A percentile compares a stretch with the other conserved stretches of the same genome.
These are phyloP conservation scores for Cladosporium sp. DNA, from an alignment of 2,329 filamentous ascomycete genomes.

Conservation along the genomic window DNA sequence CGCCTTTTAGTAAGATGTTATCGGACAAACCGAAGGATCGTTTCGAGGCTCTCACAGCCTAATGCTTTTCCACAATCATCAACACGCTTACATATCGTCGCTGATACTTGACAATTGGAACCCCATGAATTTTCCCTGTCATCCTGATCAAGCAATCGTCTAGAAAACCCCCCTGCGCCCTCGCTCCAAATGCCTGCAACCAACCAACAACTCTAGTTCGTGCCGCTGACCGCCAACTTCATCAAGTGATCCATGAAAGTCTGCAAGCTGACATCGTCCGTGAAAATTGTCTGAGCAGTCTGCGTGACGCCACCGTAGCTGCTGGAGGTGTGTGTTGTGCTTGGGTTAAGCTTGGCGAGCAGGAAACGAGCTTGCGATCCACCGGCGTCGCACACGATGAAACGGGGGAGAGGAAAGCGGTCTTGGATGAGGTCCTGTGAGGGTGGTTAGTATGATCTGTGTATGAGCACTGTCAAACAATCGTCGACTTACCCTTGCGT, in stretches of 20 bases:
- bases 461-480: not conserved
- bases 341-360: constrained; percentile 94
- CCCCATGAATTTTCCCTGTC: not conserved
- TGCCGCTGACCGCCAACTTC: constrained; percentile 64
- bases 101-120: constrained; percentile 2
- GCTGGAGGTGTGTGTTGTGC: constrained; percentile 91
- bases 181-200: constrained; percentile 10
- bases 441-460: constrained; percentile 16
- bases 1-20: not conserved
- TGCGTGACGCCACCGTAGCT: constrained; percentile 88
- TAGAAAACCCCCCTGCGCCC: constrained; percentile 10
- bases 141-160: constrained; percentile 10
- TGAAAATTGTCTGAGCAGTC: constrained; percentile 97
- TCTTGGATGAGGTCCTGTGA: constrained; percentile 91
- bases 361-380: constrained; percentile 97
- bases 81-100: not conserved
- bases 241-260: constrained; percentile 99
- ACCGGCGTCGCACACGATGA: constrained; percentile 98
- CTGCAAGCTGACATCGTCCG: constrained; percentile 94
- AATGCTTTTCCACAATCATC: not conserved
- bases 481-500: constrained; percentile 72
- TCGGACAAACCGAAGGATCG: not conserved
- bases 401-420: constrained; percentile 94
- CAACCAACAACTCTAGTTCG: constrained; percentile 19
- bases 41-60: not conserved